These are phyloP conservation scores for Apiospora arundinis DNA, from an alignment of 2,329 filamentous ascomycete genomes.

Conservation along the genomic window DNA sequence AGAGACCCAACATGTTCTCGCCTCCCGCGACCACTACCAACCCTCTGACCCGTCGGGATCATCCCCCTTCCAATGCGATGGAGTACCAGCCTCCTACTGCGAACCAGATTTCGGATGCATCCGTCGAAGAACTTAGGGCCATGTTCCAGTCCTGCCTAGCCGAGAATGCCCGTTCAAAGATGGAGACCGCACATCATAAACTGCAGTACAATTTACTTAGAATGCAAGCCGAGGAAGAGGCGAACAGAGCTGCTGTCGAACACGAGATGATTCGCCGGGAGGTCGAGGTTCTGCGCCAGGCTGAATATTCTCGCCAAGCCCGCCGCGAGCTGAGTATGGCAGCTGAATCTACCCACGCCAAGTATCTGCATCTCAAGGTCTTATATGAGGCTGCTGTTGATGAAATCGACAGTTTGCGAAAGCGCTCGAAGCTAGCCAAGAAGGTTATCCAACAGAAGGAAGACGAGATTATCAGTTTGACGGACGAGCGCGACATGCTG, in stretches of 20 bases:
- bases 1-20: conserved; percentile 57
- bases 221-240: conserved; percentile 83
- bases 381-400: conserved; percentile 70
- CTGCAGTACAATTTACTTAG: conserved; percentile 85
- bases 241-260: conserved; percentile 87
- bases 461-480: conserved; percentile 71
- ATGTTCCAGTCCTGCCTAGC: conserved; percentile 62
- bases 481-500: conserved; percentile 78
- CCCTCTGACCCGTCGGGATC: conserved; percentile 37
- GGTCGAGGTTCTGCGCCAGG: conserved; percentile 80
- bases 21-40: conserved; percentile 57
- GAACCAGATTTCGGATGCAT: conserved; percentile 58
- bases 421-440: conserved; percentile 75
- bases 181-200: conserved; percentile 88
- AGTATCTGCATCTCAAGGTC: conserved; percentile 67
- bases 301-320: conserved; percentile 71
- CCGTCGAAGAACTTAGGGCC: conserved; percentile 60
- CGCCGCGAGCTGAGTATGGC: conserved; percentile 58
- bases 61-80: conserved; percentile 35
- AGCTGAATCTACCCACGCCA: conserved; percentile 59
- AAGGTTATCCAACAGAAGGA: conserved; percentile 80
- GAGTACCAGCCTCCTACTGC: conserved; percentile 56
- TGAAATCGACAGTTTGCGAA: conserved; percentile 68
- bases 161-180: conserved; percentile 70
- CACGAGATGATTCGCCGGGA: conserved; percentile 90